phyloP scores from a whole-genome alignment of 257 asterid species.

The Avicennia marina region DNA sequence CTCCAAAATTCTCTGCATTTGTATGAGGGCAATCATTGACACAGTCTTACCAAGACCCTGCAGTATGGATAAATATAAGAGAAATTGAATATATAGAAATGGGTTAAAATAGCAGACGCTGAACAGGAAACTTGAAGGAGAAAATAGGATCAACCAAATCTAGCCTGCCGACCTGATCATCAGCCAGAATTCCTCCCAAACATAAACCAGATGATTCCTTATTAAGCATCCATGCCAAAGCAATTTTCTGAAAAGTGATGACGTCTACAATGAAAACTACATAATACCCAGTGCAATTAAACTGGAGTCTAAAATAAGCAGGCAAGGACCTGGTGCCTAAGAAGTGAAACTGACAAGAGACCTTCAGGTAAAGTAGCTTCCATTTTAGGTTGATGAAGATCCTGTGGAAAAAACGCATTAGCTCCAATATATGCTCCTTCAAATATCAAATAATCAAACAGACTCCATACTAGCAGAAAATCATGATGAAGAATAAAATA shows the following conservation, averaged over 20 bases:
- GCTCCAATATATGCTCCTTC: background rate
- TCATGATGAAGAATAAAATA: background rate
- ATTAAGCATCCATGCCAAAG: conserved; percentile 89
- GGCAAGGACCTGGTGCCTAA: conserved; percentile 89
- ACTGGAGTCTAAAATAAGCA: conserved; percentile 16
- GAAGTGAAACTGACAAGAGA: conserved; percentile 80
- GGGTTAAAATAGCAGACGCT: conserved; percentile 5
- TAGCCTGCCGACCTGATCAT: conserved; percentile 75
- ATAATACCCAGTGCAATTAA: conserved; percentile 21
- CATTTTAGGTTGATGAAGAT: conserved; percentile 55
- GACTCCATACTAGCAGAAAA: background rate
- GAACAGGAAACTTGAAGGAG: conserved; percentile 6
- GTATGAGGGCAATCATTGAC: conserved; percentile 90
- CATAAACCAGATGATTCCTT: conserved; percentile 83
- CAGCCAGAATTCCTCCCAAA: conserved; percentile 95
- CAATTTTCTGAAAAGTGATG: conserved; percentile 66
- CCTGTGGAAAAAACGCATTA: conserved; percentile 44
- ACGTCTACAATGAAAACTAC: conserved; percentile 19
- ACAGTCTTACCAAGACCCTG: conserved; percentile 99
- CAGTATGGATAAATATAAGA: conserved; percentile 15
- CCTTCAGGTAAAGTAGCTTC: conserved; percentile 67
- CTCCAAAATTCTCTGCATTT: conserved; percentile 55
- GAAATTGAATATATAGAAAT: background rate
- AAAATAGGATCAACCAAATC: conserved; percentile 7
- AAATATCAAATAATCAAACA: background rate